Evolutionary conservation across 352 stramenopile genomes (phyloP).

Genomic region (Globisporangium camurandrum): DNA sequence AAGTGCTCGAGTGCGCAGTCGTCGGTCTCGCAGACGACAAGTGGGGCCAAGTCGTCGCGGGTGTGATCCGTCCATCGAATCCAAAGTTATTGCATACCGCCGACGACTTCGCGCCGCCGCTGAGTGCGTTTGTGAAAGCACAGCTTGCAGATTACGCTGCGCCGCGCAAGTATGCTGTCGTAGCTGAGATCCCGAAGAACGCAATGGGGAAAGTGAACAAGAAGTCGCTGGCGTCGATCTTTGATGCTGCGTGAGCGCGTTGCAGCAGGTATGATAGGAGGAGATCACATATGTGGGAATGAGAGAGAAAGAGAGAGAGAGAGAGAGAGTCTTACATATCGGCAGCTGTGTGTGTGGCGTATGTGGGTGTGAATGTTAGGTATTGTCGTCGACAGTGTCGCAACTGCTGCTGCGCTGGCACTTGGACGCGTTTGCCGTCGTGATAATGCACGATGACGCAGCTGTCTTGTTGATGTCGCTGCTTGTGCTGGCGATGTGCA

Average conservation of each 20-base stretch:
- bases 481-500: too few relatives aligned
- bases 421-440: too few relatives aligned
- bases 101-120: slow-evolving; percentile 17
- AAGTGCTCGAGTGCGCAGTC: slow-evolving; percentile 81
- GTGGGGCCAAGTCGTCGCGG: slow-evolving; percentile 78
- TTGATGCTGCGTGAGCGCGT: slow-evolving; percentile 1
- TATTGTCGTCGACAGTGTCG: too few relatives aligned
- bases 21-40: slow-evolving; percentile 79
- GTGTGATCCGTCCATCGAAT: slow-evolving; percentile 42
- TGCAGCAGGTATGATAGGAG: neutral
- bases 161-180: slow-evolving; percentile 65
- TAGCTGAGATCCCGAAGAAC: slow-evolving; percentile 87
- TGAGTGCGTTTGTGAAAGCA: slow-evolving; percentile 47
- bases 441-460: too few relatives aligned
- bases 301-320: neutral
- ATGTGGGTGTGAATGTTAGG: too few relatives aligned
- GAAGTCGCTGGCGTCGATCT: slow-evolving; percentile 64
- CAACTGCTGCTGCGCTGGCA: too few relatives aligned
- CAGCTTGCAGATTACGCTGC: slow-evolving; percentile 81
- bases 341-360: too few relatives aligned
- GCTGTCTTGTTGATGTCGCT: too few relatives aligned
- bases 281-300: slow-evolving; percentile 13
- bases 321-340: neutral
- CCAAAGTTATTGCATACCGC: slow-evolving; percentile 8
- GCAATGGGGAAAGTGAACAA: slow-evolving; percentile 94